A percentile compares a stretch with the other conserved stretches of the same genome.
Conservation (phyloP, 2,329 filamentous ascomycete species). For the Paecilomyces formosus region DNA sequence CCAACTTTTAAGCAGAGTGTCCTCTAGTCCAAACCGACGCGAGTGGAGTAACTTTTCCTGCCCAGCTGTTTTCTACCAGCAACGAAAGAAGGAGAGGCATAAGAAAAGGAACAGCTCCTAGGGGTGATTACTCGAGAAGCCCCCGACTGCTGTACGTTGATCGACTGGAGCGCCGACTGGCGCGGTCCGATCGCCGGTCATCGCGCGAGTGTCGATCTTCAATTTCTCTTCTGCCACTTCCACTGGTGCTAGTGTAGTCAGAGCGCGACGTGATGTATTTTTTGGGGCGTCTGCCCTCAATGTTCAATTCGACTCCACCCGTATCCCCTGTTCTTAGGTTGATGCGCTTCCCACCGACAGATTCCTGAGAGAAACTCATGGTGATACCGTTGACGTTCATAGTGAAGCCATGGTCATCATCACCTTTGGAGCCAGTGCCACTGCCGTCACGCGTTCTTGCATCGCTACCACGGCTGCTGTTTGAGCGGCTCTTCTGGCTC, state of each 20-base stretch:
- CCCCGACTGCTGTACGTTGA: conserved; percentile 28
- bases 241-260: conserved; percentile 24
- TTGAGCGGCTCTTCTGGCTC: conserved; percentile 34
- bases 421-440: conserved; percentile 22
- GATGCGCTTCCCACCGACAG: conserved; percentile 30
- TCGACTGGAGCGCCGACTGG: conserved; percentile 29
- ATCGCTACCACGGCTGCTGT: conserved; percentile 34
- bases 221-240: conserved; percentile 22
- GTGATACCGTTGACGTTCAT: conserved; percentile 34
- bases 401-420: conserved; percentile 31
- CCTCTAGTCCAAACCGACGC: neutral
- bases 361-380: conserved; percentile 29
- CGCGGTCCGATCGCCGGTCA: conserved; percentile 29
- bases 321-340: conserved; percentile 31
- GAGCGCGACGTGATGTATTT: conserved; percentile 29
- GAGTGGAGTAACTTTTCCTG: neutral
- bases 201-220: conserved; percentile 24
- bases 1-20: conserved; percentile 6
- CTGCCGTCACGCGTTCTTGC: conserved; percentile 25
- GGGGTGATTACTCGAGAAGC: conserved; percentile 8
- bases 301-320: conserved; percentile 31
- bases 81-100: neutral
- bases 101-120: neutral
- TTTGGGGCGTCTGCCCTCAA: conserved; percentile 28
- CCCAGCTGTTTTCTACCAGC: neutral